Evolutionary conservation across 257 asterid species (phyloP), one percentile per base, ranked within the genome.

Genomic region (Gardenia jasminoides): DNA sequence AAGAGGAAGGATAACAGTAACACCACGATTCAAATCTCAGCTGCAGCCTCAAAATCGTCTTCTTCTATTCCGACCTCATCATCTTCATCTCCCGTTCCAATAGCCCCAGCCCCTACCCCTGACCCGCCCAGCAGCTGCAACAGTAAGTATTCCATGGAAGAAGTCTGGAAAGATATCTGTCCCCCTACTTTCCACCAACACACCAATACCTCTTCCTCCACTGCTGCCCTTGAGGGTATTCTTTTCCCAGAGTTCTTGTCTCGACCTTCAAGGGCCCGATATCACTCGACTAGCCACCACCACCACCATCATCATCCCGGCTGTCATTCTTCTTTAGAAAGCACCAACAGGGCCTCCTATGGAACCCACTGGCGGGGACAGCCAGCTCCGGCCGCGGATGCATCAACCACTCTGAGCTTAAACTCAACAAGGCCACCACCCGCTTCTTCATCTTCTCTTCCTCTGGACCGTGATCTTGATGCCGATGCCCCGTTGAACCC

Each of bases 91-190:
- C 72, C 79, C 54, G 20, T 65, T 3, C 70, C 79, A 28, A 47
- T 24, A 44, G n/a, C 70, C 43, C 59, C 61, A 10, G 47, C 48
- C 17, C 31, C 48, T 15, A 16, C 72, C 46, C 46, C 62, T 5
- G 39, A 1, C 39, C 39, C 39, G 9, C 33, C 77, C 30, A 19
- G 33, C 26, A 17, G 24, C 43, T 16, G 41, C 43, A 22, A 3
- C 22, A 72, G 6, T 50, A 56, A 39, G n/a, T 61, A 19, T 11
- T 58, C 76, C 22, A 77, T 82, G 79, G 85, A 82, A 11, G 82
- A 82, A 65, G 74, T 78, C 72, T 82, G 85, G 85, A 73, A 47
- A 46, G 82, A 72, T 70, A 72, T 82, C 71, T 72, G 56, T 43
- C 82, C 72, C 82, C 66, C 85, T 10, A 16, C 72, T 56, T 50